phyloP scores from a whole-genome alignment of 2,329 filamentous ascomycete species.

The Arthroderma sp. region DNA sequence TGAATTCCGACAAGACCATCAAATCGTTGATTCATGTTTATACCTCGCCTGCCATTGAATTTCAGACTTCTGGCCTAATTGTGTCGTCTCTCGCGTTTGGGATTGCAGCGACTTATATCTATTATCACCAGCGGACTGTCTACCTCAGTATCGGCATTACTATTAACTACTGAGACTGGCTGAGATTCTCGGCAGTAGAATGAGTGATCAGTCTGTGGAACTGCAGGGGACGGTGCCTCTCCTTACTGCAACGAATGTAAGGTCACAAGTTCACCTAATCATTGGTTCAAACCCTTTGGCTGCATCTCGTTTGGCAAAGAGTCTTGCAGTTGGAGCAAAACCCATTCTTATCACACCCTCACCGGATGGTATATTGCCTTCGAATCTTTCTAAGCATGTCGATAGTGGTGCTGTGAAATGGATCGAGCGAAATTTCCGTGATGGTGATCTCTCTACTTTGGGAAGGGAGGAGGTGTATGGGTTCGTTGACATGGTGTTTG shows the following conservation, averaged over 20 bases:
- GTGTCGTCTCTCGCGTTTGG: background rate
- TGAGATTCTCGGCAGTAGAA: background rate
- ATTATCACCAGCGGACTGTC: background rate
- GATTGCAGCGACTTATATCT: background rate
- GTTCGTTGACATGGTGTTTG: slow-evolving; percentile 85
- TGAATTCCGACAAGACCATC: background rate
- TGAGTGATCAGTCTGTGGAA: slow-evolving; percentile 1
- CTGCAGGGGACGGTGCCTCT: slow-evolving; percentile 11
- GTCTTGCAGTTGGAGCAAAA: slow-evolving; percentile 65
- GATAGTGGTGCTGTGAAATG: slow-evolving; percentile 29
- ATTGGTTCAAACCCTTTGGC: slow-evolving; percentile 78
- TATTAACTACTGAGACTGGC: background rate
- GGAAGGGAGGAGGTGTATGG: slow-evolving; percentile 66
- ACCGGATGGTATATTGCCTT: slow-evolving; percentile 46
- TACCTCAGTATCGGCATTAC: background rate
- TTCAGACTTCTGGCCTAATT: background rate
- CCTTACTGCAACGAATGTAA: slow-evolving; percentile 28
- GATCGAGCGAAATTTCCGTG: slow-evolving; percentile 45
- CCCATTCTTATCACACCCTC: slow-evolving; percentile 67
- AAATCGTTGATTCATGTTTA: background rate
- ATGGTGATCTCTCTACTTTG: slow-evolving; percentile 57
- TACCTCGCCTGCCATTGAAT: background rate
- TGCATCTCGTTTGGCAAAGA: slow-evolving; percentile 67
- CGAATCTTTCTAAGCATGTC: slow-evolving; percentile 32
- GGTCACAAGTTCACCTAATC: slow-evolving; percentile 57